phyloP scores from a whole-genome alignment of 371 early-diverging fungal species.

The Rhizopus stolonifer region DNA sequence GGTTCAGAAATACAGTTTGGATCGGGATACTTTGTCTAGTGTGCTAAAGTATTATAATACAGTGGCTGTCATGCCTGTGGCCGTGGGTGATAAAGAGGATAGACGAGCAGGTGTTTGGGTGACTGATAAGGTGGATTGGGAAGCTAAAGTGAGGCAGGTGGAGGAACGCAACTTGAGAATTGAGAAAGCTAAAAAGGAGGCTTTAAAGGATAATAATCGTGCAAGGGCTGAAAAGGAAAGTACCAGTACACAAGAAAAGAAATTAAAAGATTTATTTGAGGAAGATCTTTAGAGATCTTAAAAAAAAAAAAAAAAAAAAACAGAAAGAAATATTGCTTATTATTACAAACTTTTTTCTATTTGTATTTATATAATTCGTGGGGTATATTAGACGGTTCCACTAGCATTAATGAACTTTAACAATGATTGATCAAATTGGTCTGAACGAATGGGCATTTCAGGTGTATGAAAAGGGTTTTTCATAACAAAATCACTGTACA shows the following conservation, averaged over 20 bases:
- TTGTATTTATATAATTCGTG: neutral
- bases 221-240: neutral
- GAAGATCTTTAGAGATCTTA: constrained; percentile 10
- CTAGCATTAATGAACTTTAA: constrained; percentile 63
- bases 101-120: constrained; percentile 41
- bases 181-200: constrained; percentile 24
- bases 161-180: constrained; percentile 21
- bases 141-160: constrained; percentile 17
- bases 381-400: neutral
- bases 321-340: no score
- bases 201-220: constrained; percentile 22
- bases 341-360: no score
- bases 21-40: constrained; percentile 25
- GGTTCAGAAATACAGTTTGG: constrained; percentile 26
- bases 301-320: neutral
- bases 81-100: constrained; percentile 33
- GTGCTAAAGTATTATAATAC: constrained; percentile 38
- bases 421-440: constrained; percentile 88
- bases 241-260: constrained; percentile 16
- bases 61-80: constrained; percentile 41
- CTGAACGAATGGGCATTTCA: constrained; percentile 98
- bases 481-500: constrained; percentile 96
- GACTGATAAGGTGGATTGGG: constrained; percentile 32
- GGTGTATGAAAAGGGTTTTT: constrained; percentile 98
- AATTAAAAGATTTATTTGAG: constrained; percentile 30